phyloP scores from a whole-genome alignment of 495 filamentous ascomycete species.

The Cudoniella acicularis region DNA sequence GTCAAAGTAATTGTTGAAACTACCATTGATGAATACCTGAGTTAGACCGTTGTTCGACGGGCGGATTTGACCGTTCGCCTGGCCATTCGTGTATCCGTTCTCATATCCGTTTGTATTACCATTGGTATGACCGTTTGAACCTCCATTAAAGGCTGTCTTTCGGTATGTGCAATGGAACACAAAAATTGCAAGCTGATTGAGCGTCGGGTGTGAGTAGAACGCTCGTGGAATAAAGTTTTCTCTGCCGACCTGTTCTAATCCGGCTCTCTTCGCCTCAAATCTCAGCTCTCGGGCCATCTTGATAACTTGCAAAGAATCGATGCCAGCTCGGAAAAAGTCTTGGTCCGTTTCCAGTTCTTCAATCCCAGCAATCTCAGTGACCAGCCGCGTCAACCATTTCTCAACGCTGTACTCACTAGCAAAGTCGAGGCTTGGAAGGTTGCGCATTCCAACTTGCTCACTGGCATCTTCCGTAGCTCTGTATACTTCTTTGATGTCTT shows the following conservation, averaged over 20 bases:
- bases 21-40: too few species aligned
- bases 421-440: background rate
- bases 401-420: background rate
- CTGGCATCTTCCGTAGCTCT: background rate
- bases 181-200: background rate
- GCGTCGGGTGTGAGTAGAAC: background rate
- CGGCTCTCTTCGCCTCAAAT: background rate
- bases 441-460: background rate
- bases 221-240: background rate
- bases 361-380: background rate
- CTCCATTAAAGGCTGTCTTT: too few species aligned
- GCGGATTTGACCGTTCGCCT: too few species aligned
- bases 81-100: too few species aligned
- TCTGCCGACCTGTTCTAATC: background rate
- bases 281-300: background rate
- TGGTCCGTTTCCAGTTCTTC: background rate
- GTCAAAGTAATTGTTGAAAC: too few species aligned
- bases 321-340: background rate
- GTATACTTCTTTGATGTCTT: constrained; percentile 51
- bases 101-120: too few species aligned
- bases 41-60: too few species aligned
- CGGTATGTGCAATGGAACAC: background rate
- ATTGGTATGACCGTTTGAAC: too few species aligned
- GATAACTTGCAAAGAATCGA: constrained; percentile 1
- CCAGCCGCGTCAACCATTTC: background rate